These are phyloP conservation scores for Helicocarpus griseus DNA, from an alignment of 2,329 filamentous ascomycete species.

Conservation along the genomic window DNA sequence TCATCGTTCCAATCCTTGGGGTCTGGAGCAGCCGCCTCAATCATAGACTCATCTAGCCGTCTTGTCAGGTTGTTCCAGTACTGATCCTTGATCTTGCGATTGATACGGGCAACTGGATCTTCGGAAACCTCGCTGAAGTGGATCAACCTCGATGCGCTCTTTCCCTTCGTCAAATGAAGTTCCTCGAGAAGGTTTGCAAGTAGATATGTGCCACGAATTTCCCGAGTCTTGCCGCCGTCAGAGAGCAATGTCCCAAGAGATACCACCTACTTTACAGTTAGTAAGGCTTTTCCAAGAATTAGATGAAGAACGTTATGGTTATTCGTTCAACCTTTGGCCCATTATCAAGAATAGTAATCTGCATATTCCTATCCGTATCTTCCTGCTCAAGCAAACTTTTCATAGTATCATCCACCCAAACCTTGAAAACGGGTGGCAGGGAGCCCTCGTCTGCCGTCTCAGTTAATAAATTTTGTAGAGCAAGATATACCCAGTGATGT, in stretches of 20 bases:
- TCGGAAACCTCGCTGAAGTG: slow-evolving; percentile 76
- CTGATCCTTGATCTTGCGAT: slow-evolving; percentile 64
- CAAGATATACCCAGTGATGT: background rate
- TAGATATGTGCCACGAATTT: slow-evolving; percentile 78
- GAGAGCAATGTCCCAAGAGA: slow-evolving; percentile 70
- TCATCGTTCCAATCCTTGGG: slow-evolving; percentile 80
- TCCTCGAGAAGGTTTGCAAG: slow-evolving; percentile 84
- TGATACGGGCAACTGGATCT: slow-evolving; percentile 71
- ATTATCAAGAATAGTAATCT: slow-evolving; percentile 85
- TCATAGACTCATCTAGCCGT: slow-evolving; percentile 60
- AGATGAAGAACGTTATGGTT: slow-evolving; percentile 12
- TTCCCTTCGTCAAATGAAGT: slow-evolving; percentile 65
- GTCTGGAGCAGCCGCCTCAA: slow-evolving; percentile 67
- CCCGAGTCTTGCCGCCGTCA: slow-evolving; percentile 56
- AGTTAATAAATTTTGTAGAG: background rate
- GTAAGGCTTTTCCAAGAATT: background rate
- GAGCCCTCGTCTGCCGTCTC: slow-evolving; percentile 53
- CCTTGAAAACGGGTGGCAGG: slow-evolving; percentile 60
- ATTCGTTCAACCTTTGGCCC: slow-evolving; percentile 60
- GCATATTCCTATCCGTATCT: slow-evolving; percentile 77
- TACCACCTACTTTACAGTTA: slow-evolving; percentile 47
- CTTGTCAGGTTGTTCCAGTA: slow-evolving; percentile 79
- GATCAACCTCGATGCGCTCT: slow-evolving; percentile 72
- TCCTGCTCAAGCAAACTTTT: slow-evolving; percentile 65
- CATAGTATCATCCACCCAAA: slow-evolving; percentile 69